Evolutionary conservation across 139 green algal species (phyloP), one percentile per base, ranked within the genome.

Genomic region (Chlorella sp.): DNA sequence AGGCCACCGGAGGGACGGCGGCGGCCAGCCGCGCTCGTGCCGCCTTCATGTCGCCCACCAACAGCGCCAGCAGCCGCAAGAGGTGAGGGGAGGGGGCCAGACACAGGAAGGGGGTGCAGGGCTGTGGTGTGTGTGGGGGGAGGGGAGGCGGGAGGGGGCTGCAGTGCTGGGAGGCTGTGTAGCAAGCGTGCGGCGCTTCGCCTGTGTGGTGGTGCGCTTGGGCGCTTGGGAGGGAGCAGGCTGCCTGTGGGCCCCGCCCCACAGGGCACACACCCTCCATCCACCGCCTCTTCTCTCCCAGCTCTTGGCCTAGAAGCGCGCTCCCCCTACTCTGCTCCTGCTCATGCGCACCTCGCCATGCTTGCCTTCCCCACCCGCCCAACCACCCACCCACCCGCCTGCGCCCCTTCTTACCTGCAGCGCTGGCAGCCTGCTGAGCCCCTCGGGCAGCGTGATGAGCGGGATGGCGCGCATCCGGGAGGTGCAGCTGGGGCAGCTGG

Each of bases 401-500:
- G 26, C 19, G 26, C 39, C 60, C 82, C 61, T 61, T 19, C 61
- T 15, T 77, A 1, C 32, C 68, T 37, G 85, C 73, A 83, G 85
- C 48, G 71, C 28, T 26, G 76, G 75, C 75, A 85, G 73, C 61
- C 32, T 69, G 36, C 37, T 53, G 32, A 87, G 61, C 26, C 48
- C 48, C 73, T n/a, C n/a, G n/a, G 86, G 73, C 78, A 64, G 57
- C 64, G 79, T 34, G 42, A 48, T 39, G 3, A 89, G 78, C 83
- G 83, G 85, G n/a, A 22, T 88, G 64, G 19, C n/a, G n/a, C 78
- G 89, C 53, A 88, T 78, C 85, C 81, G 80, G 0, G 86, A 86
- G 75, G 37, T 93, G 48, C 85, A 69, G 32, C 36, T 91, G 83
- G 80, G 77, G 12, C 76, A 92, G 37, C n/a, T 91, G 36, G 18